Conservation (phyloP, 331 rosid species). For the Erythrophleum ivorense region DNA sequence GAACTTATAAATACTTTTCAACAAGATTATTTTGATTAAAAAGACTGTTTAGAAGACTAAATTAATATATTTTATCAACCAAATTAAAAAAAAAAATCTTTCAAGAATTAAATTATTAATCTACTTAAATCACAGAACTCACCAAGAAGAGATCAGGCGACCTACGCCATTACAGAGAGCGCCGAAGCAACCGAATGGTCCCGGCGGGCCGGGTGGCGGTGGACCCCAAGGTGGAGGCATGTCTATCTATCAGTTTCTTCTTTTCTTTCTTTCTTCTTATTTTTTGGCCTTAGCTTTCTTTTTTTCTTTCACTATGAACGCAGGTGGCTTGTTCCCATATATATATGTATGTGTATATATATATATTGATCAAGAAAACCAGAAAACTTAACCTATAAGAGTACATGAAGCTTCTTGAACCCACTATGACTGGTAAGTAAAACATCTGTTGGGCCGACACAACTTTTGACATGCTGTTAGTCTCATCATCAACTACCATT, state of each 20-base stretch:
- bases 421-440: conserved; percentile 24
- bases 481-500: conserved; percentile 35
- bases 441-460: neutral
- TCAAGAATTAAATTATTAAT: too few species aligned
- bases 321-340: neutral
- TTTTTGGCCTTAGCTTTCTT: neutral
- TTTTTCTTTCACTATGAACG: neutral
- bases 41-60: too few species aligned
- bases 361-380: neutral
- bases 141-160: conserved; percentile 52
- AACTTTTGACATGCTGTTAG: neutral
- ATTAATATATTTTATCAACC: too few species aligned
- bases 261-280: neutral
- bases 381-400: neutral
- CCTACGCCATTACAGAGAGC: conserved; percentile 49
- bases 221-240: conserved; percentile 65
- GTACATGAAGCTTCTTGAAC: neutral
- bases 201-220: conserved; percentile 34
- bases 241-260: conserved; percentile 26
- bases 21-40: too few species aligned
- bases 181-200: conserved; percentile 22
- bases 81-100: too few species aligned
- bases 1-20: too few species aligned
- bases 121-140: conserved; percentile 11
- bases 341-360: neutral